phyloP scores from a whole-genome alignment of 768 basidiomycete genomes.

The Leccinellum albellum region DNA sequence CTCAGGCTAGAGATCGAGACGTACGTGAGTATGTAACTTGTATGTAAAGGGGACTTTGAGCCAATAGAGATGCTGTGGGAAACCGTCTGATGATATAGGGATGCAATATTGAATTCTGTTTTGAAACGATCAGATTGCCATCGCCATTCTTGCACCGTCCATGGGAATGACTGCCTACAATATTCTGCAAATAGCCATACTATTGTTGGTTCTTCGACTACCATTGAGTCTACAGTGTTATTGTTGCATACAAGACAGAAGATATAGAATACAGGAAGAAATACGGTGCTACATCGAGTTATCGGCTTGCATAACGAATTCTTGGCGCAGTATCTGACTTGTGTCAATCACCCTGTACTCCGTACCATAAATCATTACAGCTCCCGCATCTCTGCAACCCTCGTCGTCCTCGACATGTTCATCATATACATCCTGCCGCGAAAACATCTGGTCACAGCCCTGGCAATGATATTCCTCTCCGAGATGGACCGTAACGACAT shows the following conservation, averaged over 20 bases:
- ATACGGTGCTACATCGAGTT: background rate
- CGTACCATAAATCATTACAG: background rate
- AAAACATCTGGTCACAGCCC: conserved; percentile 1
- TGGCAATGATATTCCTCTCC: background rate
- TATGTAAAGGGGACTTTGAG: too few relatives aligned
- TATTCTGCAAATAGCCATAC: too few relatives aligned
- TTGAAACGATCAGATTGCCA: too few relatives aligned
- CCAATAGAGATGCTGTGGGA: too few relatives aligned
- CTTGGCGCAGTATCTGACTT: background rate
- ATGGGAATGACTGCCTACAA: too few relatives aligned
- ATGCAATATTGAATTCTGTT: too few relatives aligned
- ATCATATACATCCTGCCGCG: conserved; percentile 1
- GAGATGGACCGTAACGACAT: conserved; percentile 1
- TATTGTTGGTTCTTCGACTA: too few relatives aligned
- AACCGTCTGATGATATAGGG: too few relatives aligned
- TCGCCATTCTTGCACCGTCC: too few relatives aligned
- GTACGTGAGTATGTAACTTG: too few relatives aligned
- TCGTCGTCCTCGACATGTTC: background rate
- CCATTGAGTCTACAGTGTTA: too few relatives aligned
- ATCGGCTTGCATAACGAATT: background rate
- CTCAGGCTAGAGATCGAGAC: too few relatives aligned
- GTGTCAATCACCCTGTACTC: background rate
- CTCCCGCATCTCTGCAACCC: background rate
- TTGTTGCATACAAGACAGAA: background rate
- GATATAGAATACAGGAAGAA: background rate